Evolutionary conservation across 2,329 filamentous ascomycete genomes (phyloP).

Genomic region (Fusarium nelsonii): DNA sequence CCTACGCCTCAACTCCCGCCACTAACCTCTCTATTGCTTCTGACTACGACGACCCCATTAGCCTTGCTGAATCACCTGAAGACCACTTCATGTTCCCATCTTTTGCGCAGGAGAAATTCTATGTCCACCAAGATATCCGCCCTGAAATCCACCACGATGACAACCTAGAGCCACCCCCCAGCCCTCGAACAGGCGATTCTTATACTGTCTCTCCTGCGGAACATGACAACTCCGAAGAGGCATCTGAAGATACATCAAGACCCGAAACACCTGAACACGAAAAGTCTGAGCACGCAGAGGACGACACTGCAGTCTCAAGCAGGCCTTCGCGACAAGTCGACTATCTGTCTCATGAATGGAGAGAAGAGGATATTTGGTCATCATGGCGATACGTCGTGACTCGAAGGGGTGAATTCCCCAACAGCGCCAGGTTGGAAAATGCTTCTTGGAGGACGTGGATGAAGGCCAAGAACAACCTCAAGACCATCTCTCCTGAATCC

Average conservation of each 20-base stretch:
- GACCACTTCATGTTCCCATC: slow-evolving; percentile 62
- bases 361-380: slow-evolving; percentile 96
- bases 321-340: slow-evolving; percentile 92
- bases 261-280: slow-evolving; percentile 68
- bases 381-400: slow-evolving; percentile 95
- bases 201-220: slow-evolving; percentile 67
- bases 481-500: slow-evolving; percentile 89
- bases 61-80: slow-evolving; percentile 59
- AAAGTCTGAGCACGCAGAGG: slow-evolving; percentile 71
- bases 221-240: slow-evolving; percentile 61
- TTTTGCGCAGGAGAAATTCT: slow-evolving; percentile 62
- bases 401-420: slow-evolving; percentile 81
- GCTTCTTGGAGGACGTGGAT: slow-evolving; percentile 98
- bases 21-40: slow-evolving; percentile 73
- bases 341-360: slow-evolving; percentile 93
- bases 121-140: slow-evolving; percentile 49
- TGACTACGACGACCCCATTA: slow-evolving; percentile 64
- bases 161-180: slow-evolving; percentile 63
- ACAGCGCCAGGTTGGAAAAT: slow-evolving; percentile 88
- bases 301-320: slow-evolving; percentile 80
- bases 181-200: slow-evolving; percentile 63
- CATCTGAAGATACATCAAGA: slow-evolving; percentile 59
- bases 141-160: slow-evolving; percentile 50
- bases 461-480: slow-evolving; percentile 88
- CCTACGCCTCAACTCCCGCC: slow-evolving; percentile 72